Evolutionary conservation across 1,139 yeast genomes (phyloP).

Genomic region (Saccharomyces pastorianus): DNA sequence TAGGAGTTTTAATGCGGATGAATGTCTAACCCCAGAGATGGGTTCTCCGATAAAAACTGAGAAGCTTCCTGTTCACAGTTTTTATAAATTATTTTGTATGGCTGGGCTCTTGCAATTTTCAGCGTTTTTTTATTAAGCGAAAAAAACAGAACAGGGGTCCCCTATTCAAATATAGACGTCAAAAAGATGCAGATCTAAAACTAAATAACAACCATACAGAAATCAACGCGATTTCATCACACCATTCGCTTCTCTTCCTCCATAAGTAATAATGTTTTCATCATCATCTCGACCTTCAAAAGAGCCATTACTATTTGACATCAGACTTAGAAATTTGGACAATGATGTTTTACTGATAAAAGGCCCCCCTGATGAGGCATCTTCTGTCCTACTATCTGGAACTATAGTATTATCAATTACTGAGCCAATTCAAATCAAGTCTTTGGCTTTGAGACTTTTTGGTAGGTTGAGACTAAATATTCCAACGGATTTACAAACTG

Average conservation of each 20-base stretch:
- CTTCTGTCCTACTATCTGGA: slow-evolving; percentile 69
- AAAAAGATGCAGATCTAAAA: not conserved
- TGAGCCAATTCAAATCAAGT: slow-evolving; percentile 67
- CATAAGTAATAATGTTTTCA: slow-evolving; percentile 7
- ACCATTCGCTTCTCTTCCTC: not conserved
- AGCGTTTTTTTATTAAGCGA: not conserved
- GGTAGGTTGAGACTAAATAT: slow-evolving; percentile 57
- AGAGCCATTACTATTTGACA: slow-evolving; percentile 26
- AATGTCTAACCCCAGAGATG: not conserved
- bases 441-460: slow-evolving; percentile 52
- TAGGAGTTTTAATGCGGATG: no score
- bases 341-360: slow-evolving; percentile 76
- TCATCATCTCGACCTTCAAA: slow-evolving; percentile 12
- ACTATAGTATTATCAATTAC: slow-evolving; percentile 65
- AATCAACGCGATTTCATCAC: not conserved
- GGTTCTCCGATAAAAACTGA: not conserved
- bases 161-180: not conserved
- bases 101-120: not conserved
- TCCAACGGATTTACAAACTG: slow-evolving; percentile 42
- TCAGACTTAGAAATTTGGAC: slow-evolving; percentile 46
- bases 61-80: not conserved
- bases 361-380: slow-evolving; percentile 71
- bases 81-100: not conserved
- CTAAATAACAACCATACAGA: not conserved
- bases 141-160: not conserved